Evolutionary conservation across 1,284 basidiomycete species (phyloP), one percentile per base, ranked within the genome.

Genomic region (Marasmius fiardii): DNA sequence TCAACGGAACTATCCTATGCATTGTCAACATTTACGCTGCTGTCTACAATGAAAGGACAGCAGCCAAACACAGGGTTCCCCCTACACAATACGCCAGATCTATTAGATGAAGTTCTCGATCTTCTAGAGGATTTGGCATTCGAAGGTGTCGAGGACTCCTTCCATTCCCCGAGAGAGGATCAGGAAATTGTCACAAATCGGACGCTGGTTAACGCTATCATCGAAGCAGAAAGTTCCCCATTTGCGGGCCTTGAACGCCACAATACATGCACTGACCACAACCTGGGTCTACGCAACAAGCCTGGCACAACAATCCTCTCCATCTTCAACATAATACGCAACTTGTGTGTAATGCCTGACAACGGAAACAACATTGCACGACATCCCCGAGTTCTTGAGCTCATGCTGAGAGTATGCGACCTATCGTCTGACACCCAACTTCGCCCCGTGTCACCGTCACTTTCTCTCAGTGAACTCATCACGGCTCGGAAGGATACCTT

Each of bases 101-200:
- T 98, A 33, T 76, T 96, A 57, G 89, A 93, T 52, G 95, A 98
- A 67, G 70, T 95, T 23, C 72, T 98, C 50, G 95, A 97, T 59
- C 73, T 99, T 52, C 72, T 98, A 47, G 88, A 93, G 65, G 93
- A 97, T 60, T 72, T 83, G 37, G 89, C 88, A 4, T 93, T 96
- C 64, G 82, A 79, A 14, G 83, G 77, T 11, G 70, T 73, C 35
- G 77, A 76, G 55, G 78, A 80, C 24, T 58, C 65, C n/a, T 61
- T 69, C 3, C 68, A 71, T 23, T 59, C 63, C 21, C 64, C 71
- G 57, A 58, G 64, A 44, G 67, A 70, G 20, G 64, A 71, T 55
- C 64, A 66, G 33, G 66, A 62, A 39, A 76, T 87, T 60, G 70
- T 77, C 53, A 88, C 86, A 6, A 81, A 92, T 63, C 80, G 80